Conservation (phyloP, 768 basidiomycete species). For the Dentipellis sp. region DNA sequence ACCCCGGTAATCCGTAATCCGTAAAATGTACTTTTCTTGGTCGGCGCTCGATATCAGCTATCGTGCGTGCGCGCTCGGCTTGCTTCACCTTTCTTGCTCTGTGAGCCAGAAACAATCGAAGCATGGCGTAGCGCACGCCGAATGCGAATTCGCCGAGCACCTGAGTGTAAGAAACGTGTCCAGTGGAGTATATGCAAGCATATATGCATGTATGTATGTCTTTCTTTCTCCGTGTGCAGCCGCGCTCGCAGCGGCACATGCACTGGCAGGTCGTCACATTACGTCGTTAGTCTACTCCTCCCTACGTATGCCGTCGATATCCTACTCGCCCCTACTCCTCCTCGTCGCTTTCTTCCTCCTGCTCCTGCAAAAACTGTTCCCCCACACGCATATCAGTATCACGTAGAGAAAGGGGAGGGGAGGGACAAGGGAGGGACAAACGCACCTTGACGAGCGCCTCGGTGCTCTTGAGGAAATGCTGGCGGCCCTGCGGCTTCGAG, state of each 20-base stretch:
- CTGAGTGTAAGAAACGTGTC: too few relatives aligned
- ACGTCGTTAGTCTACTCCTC: neutral
- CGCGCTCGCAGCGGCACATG: too few relatives aligned
- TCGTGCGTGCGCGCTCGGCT: too few relatives aligned
- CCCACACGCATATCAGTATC: neutral
- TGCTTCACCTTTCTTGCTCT: too few relatives aligned
- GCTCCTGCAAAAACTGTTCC: slow-evolving; percentile 78
- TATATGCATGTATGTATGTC: too few relatives aligned
- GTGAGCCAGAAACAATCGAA: too few relatives aligned
- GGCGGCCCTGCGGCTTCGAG: slow-evolving; percentile 88
- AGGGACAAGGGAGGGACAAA: neutral
- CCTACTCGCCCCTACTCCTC: slow-evolving; percentile 38
- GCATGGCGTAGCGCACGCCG: too few relatives aligned
- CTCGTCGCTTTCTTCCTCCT: slow-evolving; percentile 74
- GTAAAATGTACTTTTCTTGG: neutral
- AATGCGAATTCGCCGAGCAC: too few relatives aligned
- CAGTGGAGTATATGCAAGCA: too few relatives aligned
- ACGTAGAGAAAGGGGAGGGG: neutral
- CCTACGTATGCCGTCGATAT: neutral
- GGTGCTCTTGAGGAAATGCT: slow-evolving; percentile 88
- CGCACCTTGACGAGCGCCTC: slow-evolving; percentile 83
- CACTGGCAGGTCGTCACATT: neutral
- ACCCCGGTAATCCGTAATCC: too few relatives aligned
- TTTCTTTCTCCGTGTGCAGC: too few relatives aligned
- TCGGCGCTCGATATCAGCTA: neutral